phyloP scores from a whole-genome alignment of 2,329 filamentous ascomycete species.

The Cadophora sp. region DNA sequence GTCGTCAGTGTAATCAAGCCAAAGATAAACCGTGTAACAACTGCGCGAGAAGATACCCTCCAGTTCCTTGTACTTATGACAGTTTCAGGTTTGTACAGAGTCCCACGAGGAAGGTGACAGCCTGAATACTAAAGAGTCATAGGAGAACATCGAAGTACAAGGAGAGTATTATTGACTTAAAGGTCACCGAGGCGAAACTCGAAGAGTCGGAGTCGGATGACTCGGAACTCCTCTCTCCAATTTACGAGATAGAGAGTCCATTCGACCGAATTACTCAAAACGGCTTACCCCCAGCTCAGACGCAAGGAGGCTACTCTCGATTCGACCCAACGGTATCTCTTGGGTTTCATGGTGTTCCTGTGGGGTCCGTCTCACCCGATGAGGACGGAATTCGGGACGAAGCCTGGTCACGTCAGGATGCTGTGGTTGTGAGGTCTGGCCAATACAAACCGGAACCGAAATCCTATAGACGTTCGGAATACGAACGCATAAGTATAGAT shows the following conservation, averaged over 20 bases:
- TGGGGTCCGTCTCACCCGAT: neutral
- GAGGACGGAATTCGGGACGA: neutral
- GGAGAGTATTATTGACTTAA: constrained; percentile 21
- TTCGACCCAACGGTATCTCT: neutral
- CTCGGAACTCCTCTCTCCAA: neutral
- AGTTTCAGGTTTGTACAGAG: constrained; percentile 11
- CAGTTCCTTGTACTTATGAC: constrained; percentile 35
- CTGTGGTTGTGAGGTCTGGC: constrained; percentile 14
- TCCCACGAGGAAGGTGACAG: constrained; percentile 5
- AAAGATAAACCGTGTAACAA: constrained; percentile 38
- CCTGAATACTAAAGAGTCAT: neutral
- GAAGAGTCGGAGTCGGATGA: constrained; percentile 9
- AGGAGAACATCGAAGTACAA: constrained; percentile 21
- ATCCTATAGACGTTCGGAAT: neutral
- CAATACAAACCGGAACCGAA: constrained; percentile 16
- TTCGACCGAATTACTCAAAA: neutral
- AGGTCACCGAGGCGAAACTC: constrained; percentile 3
- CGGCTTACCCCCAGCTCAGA: neutral
- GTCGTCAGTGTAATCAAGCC: constrained; percentile 37
- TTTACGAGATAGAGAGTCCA: neutral
- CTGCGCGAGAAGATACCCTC: constrained; percentile 36
- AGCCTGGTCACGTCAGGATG: neutral
- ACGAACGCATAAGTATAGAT: constrained; percentile 5
- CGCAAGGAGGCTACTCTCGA: neutral
- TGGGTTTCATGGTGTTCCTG: neutral